Percentiles rank a stretch among this genome's conserved stretches.
These are phyloP conservation scores for Cardamine occulta DNA, from an alignment of 345 rosid genomes.

Conservation along the genomic window DNA sequence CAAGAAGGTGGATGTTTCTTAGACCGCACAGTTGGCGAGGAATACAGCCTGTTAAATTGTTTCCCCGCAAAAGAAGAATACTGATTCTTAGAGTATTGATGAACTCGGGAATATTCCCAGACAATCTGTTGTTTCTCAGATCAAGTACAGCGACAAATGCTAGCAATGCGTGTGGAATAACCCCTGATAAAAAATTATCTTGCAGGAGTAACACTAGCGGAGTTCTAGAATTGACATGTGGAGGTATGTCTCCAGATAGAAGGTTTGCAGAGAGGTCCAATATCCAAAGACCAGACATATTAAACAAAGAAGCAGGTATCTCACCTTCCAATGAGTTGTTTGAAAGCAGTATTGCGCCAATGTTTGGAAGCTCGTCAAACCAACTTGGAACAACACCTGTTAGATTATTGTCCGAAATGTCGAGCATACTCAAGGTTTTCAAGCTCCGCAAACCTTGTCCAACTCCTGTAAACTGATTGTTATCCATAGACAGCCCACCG, in stretches of 20 bases:
- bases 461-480: neutral
- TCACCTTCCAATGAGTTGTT: too few relatives aligned
- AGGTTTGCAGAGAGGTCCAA: too few relatives aligned
- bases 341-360: too few relatives aligned
- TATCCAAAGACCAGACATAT: too few relatives aligned
- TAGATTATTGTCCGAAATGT: neutral
- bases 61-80: neutral
- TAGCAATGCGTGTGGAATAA: neutral
- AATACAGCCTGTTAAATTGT: neutral
- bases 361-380: neutral
- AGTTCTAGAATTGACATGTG: too few relatives aligned
- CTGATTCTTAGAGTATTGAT: neutral
- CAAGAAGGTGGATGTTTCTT: neutral
- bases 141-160: neutral
- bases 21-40: neutral
- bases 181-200: neutral
- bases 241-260: too few relatives aligned
- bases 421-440: fast-evolving
- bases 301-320: too few relatives aligned
- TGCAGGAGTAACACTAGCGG: neutral
- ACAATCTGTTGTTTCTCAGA: neutral
- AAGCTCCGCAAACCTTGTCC: neutral
- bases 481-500: neutral
- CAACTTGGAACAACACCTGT: neutral
- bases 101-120: neutral